Conservation (phyloP, 2,329 filamentous ascomycete species). For the Alternaria angustiovoidea region DNA sequence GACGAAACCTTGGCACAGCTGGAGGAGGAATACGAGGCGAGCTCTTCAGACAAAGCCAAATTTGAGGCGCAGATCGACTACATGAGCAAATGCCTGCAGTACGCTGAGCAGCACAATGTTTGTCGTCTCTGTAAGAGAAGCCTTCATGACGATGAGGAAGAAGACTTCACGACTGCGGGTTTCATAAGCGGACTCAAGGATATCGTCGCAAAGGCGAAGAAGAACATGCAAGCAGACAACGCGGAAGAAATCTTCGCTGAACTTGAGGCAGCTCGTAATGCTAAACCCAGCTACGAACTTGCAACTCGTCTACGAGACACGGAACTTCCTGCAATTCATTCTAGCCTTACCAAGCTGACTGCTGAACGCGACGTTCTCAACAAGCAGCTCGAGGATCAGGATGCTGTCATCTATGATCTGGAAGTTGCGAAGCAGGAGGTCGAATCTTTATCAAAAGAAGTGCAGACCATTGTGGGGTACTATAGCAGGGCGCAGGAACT, state of each 20-base stretch:
- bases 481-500: constrained; percentile 75
- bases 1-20: constrained; percentile 61
- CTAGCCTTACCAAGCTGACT: constrained; percentile 66
- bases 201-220: constrained; percentile 59
- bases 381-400: constrained; percentile 66
- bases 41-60: constrained; percentile 71
- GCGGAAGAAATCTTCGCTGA: constrained; percentile 69
- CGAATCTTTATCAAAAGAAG: constrained; percentile 77
- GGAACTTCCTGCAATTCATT: constrained; percentile 74
- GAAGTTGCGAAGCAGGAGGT: constrained; percentile 75
- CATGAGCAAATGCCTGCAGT: constrained; percentile 72
- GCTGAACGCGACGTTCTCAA: constrained; percentile 50
- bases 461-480: constrained; percentile 77
- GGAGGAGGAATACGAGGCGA: constrained; percentile 60
- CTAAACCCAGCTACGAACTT: constrained; percentile 71
- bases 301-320: constrained; percentile 71
- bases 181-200: constrained; percentile 72
- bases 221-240: constrained; percentile 67
- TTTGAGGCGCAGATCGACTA: constrained; percentile 75
- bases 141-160: constrained; percentile 66
- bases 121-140: constrained; percentile 79
- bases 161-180: constrained; percentile 61
- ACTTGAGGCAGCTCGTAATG: constrained; percentile 65
- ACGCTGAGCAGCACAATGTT: constrained; percentile 71
- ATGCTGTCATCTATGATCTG: constrained; percentile 68